Base-by-base conservation (phyloP, 129 eudicot genomes). In the Oenanthe sinensis region DNA sequence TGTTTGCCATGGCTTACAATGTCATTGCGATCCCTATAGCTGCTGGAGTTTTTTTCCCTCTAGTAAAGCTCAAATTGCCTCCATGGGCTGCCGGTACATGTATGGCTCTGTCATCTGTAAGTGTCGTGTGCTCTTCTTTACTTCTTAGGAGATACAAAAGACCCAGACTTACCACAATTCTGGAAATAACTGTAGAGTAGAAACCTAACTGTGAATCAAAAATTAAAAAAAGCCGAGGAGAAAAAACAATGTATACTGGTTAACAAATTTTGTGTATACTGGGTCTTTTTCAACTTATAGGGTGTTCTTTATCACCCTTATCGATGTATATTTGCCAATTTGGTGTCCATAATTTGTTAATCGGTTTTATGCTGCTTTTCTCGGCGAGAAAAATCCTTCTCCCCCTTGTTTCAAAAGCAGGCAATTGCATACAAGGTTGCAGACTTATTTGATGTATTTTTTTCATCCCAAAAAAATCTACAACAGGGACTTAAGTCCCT, bases 71-170 rank as follows among this genome's bases (percentile, higher is more conserved):
- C 44, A 84, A 82, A 87, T 81, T 95, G 86, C 98, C 98, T 0
- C 98, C 98, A 7, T 95, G 98, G 98, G 97, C 87, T 10, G 98
- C 97, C 22, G 98, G 98, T 81, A 97, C 98, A 0, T 95, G 98
- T 75, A 95, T 95, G 98, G 98, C 98, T 7, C 75, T 95, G 33
- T 95, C 98, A 16, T 95, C 98, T 50, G 94, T 95, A 40, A 95
- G 92, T 81, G 98, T 95, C 33, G 98, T 95, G 2, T 95, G 98
- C 78, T 95, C 98, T 16, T 95, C 98, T 75, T 85, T 95, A 85
- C 91, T 91, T 82, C 92, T 95, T 68, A 88, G 91, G 78, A 85
- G 91, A 78, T 95, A 95, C 82, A 95, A 80, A 78, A 95, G 86
- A 79, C 98, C 98, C 0, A 84, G 96, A 81, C 96, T 95, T 74